phyloP scores from a whole-genome alignment of 768 basidiomycete genomes.

The Tricholoma sp. region DNA sequence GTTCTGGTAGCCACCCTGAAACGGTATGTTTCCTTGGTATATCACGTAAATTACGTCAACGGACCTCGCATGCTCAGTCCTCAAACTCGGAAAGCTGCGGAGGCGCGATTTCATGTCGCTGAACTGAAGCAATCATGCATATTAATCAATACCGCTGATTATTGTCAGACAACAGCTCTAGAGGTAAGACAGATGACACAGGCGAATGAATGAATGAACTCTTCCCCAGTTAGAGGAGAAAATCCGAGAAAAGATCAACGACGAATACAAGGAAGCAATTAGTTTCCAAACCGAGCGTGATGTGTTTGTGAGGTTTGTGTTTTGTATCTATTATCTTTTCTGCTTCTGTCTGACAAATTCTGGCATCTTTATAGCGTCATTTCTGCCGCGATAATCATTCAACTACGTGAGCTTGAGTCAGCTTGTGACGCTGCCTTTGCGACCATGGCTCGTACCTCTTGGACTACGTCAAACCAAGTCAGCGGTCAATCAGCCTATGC shows the following conservation, averaged over 20 bases:
- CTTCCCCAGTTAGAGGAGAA: slow-evolving; percentile 79
- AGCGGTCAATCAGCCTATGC: slow-evolving; percentile 83
- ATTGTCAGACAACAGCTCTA: slow-evolving; percentile 86
- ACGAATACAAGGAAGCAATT: slow-evolving; percentile 72
- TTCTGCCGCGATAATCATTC: slow-evolving; percentile 73
- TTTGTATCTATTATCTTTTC: background rate
- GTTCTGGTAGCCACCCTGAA: slow-evolving; percentile 73
- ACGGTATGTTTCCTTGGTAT: slow-evolving; percentile 37
- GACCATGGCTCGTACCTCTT: slow-evolving; percentile 72
- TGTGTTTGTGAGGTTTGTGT: slow-evolving; percentile 74
- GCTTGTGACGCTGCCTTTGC: slow-evolving; percentile 74
- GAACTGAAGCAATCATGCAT: slow-evolving; percentile 81
- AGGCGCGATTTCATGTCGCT: slow-evolving; percentile 69
- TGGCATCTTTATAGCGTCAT: slow-evolving; percentile 60
- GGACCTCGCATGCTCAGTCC: slow-evolving; percentile 28
- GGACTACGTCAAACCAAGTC: slow-evolving; percentile 78
- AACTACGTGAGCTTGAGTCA: slow-evolving; percentile 82
- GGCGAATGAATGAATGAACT: background rate
- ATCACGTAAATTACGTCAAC: background rate
- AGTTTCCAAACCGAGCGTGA: slow-evolving; percentile 84
- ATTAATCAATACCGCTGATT: slow-evolving; percentile 96
- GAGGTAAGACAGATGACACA: slow-evolving; percentile 49
- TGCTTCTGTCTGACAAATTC: background rate
- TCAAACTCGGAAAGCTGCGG: slow-evolving; percentile 64
- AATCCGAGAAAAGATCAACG: slow-evolving; percentile 74